Evolutionary conservation across 2,329 filamentous ascomycete species (phyloP).

Genomic region (Aspergillus chevalieri): DNA sequence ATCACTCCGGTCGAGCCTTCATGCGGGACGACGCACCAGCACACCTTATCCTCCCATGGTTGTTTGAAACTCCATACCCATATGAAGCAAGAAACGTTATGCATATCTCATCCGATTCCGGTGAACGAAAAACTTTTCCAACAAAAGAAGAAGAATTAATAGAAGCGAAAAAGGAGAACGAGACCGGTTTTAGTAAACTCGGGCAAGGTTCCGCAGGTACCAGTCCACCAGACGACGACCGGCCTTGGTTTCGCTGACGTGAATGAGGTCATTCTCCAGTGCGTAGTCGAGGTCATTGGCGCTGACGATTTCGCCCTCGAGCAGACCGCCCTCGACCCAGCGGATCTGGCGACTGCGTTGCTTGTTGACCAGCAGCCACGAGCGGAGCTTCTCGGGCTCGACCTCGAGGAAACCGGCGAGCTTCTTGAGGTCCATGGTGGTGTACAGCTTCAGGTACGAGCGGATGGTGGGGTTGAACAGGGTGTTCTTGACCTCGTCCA

Average conservation of each 20-base stretch:
- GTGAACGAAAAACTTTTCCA: not conserved
- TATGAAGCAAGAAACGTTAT: slow-evolving; percentile 2
- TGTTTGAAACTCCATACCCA: not conserved
- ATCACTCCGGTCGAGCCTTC: not conserved
- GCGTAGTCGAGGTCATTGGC: slow-evolving; percentile 96
- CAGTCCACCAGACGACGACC: slow-evolving; percentile 95
- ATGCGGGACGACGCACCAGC: not conserved
- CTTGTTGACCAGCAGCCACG: slow-evolving; percentile 95
- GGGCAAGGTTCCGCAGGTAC: slow-evolving; percentile 94
- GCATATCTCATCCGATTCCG: slow-evolving; percentile 1
- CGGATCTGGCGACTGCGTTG: slow-evolving; percentile 94
- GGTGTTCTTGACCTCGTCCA: slow-evolving; percentile 99
- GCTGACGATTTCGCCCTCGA: slow-evolving; percentile 89
- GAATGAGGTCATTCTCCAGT: slow-evolving; percentile 92
- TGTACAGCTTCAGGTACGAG: slow-evolving; percentile 98
- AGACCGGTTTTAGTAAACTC: slow-evolving; percentile 65
- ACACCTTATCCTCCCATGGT: not conserved
- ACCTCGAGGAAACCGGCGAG: slow-evolving; percentile 95
- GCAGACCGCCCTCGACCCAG: slow-evolving; percentile 81
- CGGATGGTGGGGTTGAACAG: slow-evolving; percentile 97
- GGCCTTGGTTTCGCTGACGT: slow-evolving; percentile 98
- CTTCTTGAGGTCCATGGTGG: slow-evolving; percentile 98
- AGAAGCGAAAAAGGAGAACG: not conserved
- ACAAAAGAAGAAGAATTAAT: not conserved
- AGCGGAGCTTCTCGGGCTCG: slow-evolving; percentile 88